Conservation (phyloP, 1,139 yeast species). For the Lodderomyces theae region DNA sequence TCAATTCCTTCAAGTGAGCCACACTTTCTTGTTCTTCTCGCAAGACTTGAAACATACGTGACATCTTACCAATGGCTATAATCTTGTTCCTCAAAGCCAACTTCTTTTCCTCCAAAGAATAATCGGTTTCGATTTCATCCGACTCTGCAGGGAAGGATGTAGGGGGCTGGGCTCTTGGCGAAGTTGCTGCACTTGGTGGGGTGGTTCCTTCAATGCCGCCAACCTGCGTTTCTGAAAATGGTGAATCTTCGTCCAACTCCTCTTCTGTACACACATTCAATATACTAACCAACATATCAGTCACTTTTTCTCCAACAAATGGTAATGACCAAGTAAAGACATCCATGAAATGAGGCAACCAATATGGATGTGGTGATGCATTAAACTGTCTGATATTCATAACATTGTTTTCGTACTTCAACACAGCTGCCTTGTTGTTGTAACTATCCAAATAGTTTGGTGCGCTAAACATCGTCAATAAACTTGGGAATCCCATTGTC, state of each 20-base stretch:
- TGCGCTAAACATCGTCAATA: constrained; percentile 91
- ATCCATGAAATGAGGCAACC: constrained; percentile 97
- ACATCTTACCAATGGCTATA: constrained; percentile 89
- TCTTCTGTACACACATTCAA: constrained; percentile 94
- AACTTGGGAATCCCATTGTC: constrained; percentile 87
- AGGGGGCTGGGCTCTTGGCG: constrained; percentile 15
- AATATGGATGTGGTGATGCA: constrained; percentile 91
- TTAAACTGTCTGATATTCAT: constrained; percentile 96
- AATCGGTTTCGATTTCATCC: constrained; percentile 19
- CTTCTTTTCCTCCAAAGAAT: constrained; percentile 44
- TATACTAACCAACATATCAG: constrained; percentile 89
- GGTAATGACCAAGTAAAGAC: constrained; percentile 98
- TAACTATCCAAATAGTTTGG: constrained; percentile 93
- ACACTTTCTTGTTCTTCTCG: constrained; percentile 90
- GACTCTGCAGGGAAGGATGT: constrained; percentile 9
- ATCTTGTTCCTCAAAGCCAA: constrained; percentile 82
- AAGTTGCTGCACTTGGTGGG: constrained; percentile 2
- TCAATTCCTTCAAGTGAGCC: constrained; percentile 68
- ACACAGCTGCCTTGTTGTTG: constrained; percentile 93
- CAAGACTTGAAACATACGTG: constrained; percentile 87
- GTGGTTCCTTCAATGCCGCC: constrained; percentile 9
- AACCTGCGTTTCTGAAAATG: constrained; percentile 26
- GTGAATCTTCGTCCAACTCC: constrained; percentile 77
- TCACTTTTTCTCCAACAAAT: constrained; percentile 94
- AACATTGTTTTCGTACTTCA: constrained; percentile 85